Percentiles rank a stretch among this genome's conserved stretches.
phyloP scores from a whole-genome alignment of 192 early-diverging fungal species.

The Chytriomyces hyalinus region DNA sequence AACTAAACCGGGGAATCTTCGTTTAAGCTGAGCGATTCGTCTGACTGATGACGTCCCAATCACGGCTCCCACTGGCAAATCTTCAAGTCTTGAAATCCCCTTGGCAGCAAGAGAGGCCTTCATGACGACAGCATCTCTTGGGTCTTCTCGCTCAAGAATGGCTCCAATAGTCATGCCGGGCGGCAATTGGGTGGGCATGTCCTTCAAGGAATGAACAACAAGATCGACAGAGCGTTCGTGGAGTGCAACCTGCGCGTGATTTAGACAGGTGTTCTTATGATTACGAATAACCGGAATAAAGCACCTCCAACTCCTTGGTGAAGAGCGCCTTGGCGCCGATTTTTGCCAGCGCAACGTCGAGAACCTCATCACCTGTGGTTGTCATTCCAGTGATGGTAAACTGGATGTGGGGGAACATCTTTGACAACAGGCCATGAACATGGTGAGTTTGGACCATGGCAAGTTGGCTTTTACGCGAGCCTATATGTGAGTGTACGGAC shows the following conservation, averaged over 20 bases:
- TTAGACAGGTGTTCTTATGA: slow-evolving; percentile 69
- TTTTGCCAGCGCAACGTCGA: slow-evolving; percentile 81
- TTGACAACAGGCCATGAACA: slow-evolving; percentile 64
- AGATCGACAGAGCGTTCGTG: slow-evolving; percentile 71
- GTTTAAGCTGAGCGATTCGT: slow-evolving; percentile 82
- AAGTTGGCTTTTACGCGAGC: slow-evolving; percentile 85
- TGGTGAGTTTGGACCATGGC: slow-evolving; percentile 85
- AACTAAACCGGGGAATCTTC: slow-evolving; percentile 73
- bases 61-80: slow-evolving; percentile 74
- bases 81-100: slow-evolving; percentile 51
- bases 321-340: slow-evolving; percentile 71
- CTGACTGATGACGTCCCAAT: slow-evolving; percentile 90
- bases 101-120: slow-evolving; percentile 33
- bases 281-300: background rate
- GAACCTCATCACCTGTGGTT: slow-evolving; percentile 75
- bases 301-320: slow-evolving; percentile 17
- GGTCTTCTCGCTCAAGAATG: slow-evolving; percentile 85
- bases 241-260: slow-evolving; percentile 83
- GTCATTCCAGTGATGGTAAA: slow-evolving; percentile 58
- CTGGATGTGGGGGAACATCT: slow-evolving; percentile 33
- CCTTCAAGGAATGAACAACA: slow-evolving; percentile 94
- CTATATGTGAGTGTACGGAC: slow-evolving; percentile 31
- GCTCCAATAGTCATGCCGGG: slow-evolving; percentile 82
- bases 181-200: slow-evolving; percentile 86
- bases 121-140: slow-evolving; percentile 86